Evolutionary conservation across 2,329 filamentous ascomycete genomes (phyloP), one percentile per base, ranked within the genome.

Genomic region (Rhinocladiella similis): DNA sequence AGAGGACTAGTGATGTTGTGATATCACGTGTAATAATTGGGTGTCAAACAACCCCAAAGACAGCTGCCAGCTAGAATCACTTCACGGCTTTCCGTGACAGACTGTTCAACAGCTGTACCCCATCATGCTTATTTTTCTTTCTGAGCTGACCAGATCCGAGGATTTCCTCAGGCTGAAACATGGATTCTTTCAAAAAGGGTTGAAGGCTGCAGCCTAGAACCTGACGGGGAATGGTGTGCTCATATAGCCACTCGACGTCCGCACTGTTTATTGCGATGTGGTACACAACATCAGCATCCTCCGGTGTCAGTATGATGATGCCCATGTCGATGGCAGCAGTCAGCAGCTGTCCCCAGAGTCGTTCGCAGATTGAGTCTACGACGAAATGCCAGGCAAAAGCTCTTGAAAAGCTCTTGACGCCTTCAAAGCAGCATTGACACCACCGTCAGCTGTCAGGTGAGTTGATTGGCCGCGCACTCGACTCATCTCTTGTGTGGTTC

Each of bases 281-380:
- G 16, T 19, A 36, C 35, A 19, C 27, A 16, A 19, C 2, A 16
- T 13, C 13, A 39, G 18, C 43, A 41, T 25, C 16, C 33, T 41
- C 19, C 12, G 19, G 5, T 20, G 22, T 50, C 47, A 41, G 12
- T 36, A 27, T 41, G 19, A 50, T 41, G 6, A 41, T 39, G 3
- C 39, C 19, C 18, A 50, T 42, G 25, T n/a, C 35, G 18, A 19
- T 50, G 47, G 35, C 47, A 50, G 47, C 33, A 50, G 35, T 41
- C 47, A 50, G 19, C 5, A 50, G 33, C 47, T 50, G 47, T 41
- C 47, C 13, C 9, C 13, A 12, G 47, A 18, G 19, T 3, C 12
- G n/a, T 42, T 41, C 35, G 29, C 27, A 50, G 47, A 50, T 50
- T 50, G 36, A 14, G 27, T 20, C 43, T 16, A 22, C 20, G 14